Conservation (phyloP, 768 basidiomycete genomes). For the Coprinopsis strossmayeri region DNA sequence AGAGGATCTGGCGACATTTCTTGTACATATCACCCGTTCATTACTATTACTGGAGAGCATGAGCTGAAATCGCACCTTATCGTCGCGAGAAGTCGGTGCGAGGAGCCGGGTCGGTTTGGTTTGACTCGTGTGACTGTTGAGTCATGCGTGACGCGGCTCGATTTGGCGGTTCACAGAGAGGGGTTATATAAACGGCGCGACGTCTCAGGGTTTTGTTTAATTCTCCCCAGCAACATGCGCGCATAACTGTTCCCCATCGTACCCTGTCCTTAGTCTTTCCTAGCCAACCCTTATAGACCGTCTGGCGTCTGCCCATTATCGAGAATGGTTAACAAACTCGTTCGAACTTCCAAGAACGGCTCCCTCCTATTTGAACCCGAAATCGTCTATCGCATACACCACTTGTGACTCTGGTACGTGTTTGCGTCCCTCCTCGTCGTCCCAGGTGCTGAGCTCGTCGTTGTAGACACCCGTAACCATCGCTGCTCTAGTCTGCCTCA, state of each 20-base stretch:
- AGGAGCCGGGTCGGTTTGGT: constrained; percentile 9
- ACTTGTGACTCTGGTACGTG: constrained; percentile 29
- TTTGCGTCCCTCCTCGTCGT: neutral
- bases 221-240: constrained; percentile 14
- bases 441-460: neutral
- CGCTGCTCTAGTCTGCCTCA: constrained; percentile 7
- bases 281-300: constrained; percentile 21
- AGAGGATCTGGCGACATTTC: constrained; percentile 25
- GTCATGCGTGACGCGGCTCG: constrained; percentile 14
- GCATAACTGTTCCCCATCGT: constrained; percentile 16
- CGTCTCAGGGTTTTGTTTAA: too few species aligned
- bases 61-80: constrained; percentile 9
- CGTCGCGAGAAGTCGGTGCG: neutral
- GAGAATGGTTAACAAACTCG: constrained; percentile 80
- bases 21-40: constrained; percentile 20
- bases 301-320: constrained; percentile 29
- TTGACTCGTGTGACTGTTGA: constrained; percentile 12
- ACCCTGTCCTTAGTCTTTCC: constrained; percentile 18
- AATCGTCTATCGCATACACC: constrained; percentile 83
- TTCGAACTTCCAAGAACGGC: constrained; percentile 79
- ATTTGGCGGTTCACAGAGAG: too few species aligned
- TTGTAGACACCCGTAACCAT: constrained; percentile 10
- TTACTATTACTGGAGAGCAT: too few species aligned
- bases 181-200: too few species aligned
- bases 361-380: constrained; percentile 82